Evolutionary conservation across 1,139 yeast genomes (phyloP).

Genomic region (Kluyveromyces marxianus): DNA sequence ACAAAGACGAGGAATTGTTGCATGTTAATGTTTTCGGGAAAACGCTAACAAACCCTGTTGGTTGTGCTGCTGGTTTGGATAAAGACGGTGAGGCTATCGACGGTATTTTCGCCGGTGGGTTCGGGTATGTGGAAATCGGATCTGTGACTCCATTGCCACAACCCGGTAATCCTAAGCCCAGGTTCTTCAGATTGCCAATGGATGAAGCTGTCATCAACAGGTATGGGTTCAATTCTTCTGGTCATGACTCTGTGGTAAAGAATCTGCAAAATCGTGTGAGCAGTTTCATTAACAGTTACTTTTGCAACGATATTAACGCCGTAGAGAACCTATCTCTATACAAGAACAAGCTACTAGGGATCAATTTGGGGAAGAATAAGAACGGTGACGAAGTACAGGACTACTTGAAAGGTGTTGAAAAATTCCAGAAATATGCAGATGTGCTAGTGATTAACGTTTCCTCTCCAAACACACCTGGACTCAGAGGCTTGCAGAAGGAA

Average conservation of each 20-base stretch:
- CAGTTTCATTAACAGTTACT: conserved; percentile 30
- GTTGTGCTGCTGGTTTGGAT: conserved; percentile 94
- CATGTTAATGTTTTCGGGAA: conserved; percentile 60
- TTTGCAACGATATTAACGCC: conserved; percentile 15
- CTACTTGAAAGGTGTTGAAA: conserved; percentile 73
- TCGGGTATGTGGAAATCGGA: conserved; percentile 87
- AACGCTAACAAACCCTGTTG: conserved; percentile 65
- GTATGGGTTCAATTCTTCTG: conserved; percentile 89
- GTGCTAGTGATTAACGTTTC: conserved; percentile 88
- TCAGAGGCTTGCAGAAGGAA: conserved; percentile 78
- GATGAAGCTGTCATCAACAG: conserved; percentile 91
- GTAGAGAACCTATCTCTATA: conserved; percentile 48
- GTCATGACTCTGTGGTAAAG: conserved; percentile 68
- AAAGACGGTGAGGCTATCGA: conserved; percentile 94
- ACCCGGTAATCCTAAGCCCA: conserved; percentile 87
- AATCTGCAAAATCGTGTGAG: conserved; percentile 56
- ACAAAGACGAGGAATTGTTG: conserved; percentile 46
- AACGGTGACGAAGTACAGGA: conserved; percentile 84
- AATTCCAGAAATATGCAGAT: conserved; percentile 80
- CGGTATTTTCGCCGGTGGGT: conserved; percentile 67
- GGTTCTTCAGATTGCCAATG: conserved; percentile 76
- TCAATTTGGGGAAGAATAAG: conserved; percentile 89
- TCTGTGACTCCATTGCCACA: conserved; percentile 89
- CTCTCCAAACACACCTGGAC: conserved; percentile 93
- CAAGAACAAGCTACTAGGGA: conserved; percentile 61